A percentile compares a stretch with the other conserved stretches of the same genome.
Evolutionary conservation across 345 rosid species (phyloP).

Genomic region (Eucalyptus curtisii): DNA sequence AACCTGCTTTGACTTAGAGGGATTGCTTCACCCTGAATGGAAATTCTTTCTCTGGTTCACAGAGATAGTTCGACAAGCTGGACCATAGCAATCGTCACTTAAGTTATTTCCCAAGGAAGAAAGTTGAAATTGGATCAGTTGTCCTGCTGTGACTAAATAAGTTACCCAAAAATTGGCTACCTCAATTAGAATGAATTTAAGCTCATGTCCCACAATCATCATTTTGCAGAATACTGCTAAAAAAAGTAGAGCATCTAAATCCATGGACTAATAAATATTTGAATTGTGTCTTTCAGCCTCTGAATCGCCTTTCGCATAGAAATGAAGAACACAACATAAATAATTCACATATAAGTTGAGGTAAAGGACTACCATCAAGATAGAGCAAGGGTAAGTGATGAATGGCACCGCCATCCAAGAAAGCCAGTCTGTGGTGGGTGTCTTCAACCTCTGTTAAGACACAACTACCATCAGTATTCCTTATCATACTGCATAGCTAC

Average conservation of each 20-base stretch:
- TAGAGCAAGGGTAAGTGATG: slow-evolving; percentile 65
- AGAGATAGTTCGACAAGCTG: background rate
- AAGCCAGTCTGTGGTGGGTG: slow-evolving; percentile 50
- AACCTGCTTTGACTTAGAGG: background rate
- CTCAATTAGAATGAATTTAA: background rate
- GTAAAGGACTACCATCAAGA: slow-evolving; percentile 59
- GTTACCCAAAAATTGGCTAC: background rate
- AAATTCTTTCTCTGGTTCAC: background rate
- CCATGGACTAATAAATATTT: background rate
- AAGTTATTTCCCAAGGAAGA: background rate
- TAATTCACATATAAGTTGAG: background rate
- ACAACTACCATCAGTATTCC: background rate
- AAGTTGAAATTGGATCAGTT: background rate
- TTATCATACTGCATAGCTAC: background rate
- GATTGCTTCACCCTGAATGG: background rate
- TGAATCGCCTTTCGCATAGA: background rate
- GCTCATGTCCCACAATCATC: background rate
- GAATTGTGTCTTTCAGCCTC: background rate
- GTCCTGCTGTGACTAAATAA: background rate
- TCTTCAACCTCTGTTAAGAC: slow-evolving; percentile 74
- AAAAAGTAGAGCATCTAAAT: background rate
- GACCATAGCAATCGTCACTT: background rate
- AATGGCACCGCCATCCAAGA: slow-evolving; percentile 70
- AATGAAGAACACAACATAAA: background rate
- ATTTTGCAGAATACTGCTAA: background rate